Conservation (phyloP, 1,139 yeast genomes). For the Kurtzmaniella quercitrusa region DNA sequence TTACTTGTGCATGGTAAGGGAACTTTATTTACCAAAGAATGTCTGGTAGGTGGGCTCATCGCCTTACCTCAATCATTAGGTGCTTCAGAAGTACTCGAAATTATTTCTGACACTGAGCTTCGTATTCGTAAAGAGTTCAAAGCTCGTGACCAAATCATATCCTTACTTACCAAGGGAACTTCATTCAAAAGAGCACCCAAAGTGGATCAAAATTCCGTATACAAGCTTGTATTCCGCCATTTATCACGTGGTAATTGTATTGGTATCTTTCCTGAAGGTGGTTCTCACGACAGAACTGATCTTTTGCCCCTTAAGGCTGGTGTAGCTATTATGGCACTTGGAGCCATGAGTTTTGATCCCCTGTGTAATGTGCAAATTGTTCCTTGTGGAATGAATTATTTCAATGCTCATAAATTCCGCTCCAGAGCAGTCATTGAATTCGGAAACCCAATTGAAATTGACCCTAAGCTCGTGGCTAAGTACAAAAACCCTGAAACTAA, state of each 20-base stretch:
- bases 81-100: slow-evolving; percentile 63
- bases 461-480: slow-evolving; percentile 57
- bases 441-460: slow-evolving; percentile 81
- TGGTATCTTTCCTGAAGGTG: slow-evolving; percentile 98
- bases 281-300: slow-evolving; percentile 92
- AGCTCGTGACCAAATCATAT: slow-evolving; percentile 38
- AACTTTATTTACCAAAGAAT: slow-evolving; percentile 66
- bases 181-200: slow-evolving; percentile 71
- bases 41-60: slow-evolving; percentile 63
- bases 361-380: slow-evolving; percentile 76
- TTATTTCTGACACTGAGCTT: slow-evolving; percentile 72
- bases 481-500: slow-evolving; percentile 56
- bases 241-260: slow-evolving; percentile 74
- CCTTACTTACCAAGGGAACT: slow-evolving; percentile 50
- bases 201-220: slow-evolving; percentile 81
- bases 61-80: slow-evolving; percentile 82
- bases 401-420: slow-evolving; percentile 92
- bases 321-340: slow-evolving; percentile 96
- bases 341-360: slow-evolving; percentile 76
- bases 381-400: slow-evolving; percentile 96
- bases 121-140: slow-evolving; percentile 72
- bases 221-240: slow-evolving; percentile 77
- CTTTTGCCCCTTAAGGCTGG: slow-evolving; percentile 92
- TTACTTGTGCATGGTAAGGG: slow-evolving; percentile 57
- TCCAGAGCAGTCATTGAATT: slow-evolving; percentile 94